These are phyloP conservation scores for Didymella exigua DNA, from an alignment of 2,329 filamentous ascomycete species.

Conservation along the genomic window DNA sequence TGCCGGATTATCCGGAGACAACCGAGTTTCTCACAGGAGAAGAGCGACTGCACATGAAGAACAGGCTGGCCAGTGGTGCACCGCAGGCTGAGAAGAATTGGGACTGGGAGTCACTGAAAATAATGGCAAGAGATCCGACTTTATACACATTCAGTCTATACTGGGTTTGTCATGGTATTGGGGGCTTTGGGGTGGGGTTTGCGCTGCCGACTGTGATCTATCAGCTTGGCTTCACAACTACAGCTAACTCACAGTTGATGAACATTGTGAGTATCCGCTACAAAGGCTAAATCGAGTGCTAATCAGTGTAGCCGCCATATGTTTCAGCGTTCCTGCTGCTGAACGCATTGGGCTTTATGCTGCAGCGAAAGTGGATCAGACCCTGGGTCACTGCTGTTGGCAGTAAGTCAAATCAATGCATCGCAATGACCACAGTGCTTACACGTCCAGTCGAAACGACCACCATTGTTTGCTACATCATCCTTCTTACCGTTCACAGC, in stretches of 20 bases:
- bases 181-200: constrained; percentile 25
- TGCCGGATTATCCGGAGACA: constrained; percentile 26
- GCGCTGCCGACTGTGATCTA: constrained; percentile 29
- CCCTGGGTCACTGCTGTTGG: constrained; percentile 25
- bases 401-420: constrained; percentile 9
- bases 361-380: constrained; percentile 28
- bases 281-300: neutral
- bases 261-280: constrained; percentile 28
- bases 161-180: constrained; percentile 31
- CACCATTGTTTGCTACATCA: constrained; percentile 26
- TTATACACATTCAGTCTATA: constrained; percentile 28
- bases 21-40: constrained; percentile 24
- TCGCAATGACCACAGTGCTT: neutral
- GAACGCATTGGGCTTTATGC: constrained; percentile 24
- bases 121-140: constrained; percentile 22
- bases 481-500: constrained; percentile 24
- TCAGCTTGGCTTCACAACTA: constrained; percentile 29
- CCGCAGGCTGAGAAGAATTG: constrained; percentile 22
- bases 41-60: constrained; percentile 19
- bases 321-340: constrained; percentile 26
- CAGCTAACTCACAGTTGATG: constrained; percentile 28
- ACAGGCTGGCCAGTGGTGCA: constrained; percentile 16
- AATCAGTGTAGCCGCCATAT: constrained; percentile 21
- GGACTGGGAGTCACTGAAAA: constrained; percentile 24
- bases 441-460: constrained; percentile 20